Evolutionary conservation across 495 filamentous ascomycete genomes (phyloP), one percentile per base, ranked within the genome.

Genomic region (Penicillium dipodomyicola): DNA sequence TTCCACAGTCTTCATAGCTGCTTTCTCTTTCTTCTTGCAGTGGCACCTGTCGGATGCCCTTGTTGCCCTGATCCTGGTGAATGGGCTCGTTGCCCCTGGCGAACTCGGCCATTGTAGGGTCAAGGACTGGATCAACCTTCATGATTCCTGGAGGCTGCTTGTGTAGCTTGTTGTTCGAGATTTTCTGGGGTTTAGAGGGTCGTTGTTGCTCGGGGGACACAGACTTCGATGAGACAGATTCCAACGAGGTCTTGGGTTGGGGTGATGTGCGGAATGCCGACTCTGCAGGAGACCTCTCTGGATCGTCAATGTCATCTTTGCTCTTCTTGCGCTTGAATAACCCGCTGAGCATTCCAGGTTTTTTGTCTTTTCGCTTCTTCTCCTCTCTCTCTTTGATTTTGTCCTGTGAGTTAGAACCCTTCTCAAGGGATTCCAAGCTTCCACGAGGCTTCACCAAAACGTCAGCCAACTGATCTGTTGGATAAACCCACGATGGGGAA

Each of bases 241-340:
- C 83, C 49, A 73, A 67, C 2, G 82, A 84, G 39, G 73, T 72
- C 63, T 81, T 81, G 4, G 78, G 71, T 40, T 75, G 75, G 41
- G 82, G 79, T 12, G 83, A 80, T 47, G 73, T 68, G 55, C 80
- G 72, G 62, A 49, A 66, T 39, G 77, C 65, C 23, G 77, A 58
- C 58, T 87, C 84, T 56, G 71, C 66, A 0, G 85, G 86, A 44
- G 80, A 75, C 67, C 87, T 89, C 54, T 88, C 84, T 17, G 60
- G 57, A 2, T 78, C 74, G 25, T 90, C 87, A 10, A 81, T 76
- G 49, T 88, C 88, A 43, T 89, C 85, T 48, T 90, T 88, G 9
- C 79, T 77, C 42, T 96, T 90, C 64, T 95, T 96, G 53, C 91
- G 80, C 65, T 96, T 97, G 80, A 99, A 99, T 63, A 97, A 80